Evolutionary conservation across 2,329 filamentous ascomycete species (phyloP), one percentile per base, ranked within the genome.

Genomic region (Catunica adiposa): DNA sequence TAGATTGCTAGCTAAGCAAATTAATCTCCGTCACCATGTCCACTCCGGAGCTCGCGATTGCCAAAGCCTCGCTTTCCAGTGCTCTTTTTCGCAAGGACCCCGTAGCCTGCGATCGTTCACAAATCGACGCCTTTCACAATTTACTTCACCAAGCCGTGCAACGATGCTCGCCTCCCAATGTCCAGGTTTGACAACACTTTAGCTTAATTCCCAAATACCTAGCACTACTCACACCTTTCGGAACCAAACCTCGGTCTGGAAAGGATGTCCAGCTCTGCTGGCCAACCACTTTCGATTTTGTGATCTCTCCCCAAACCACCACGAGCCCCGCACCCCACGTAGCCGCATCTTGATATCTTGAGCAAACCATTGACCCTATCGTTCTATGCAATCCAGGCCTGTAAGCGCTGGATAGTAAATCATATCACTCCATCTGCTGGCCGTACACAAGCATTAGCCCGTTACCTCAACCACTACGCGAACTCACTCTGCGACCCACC

Each of bases 351-450:
- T 37, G 15, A 40, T 50, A 29, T 22, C 23, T 51, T 59, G 61
- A 56, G 65, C 69, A 69, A 71, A 68, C 67, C 65, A 62, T 65
- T 64, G 64, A 61, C 63, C 63, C 60, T 56, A 63, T 63, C 58
- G 62, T 58, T 58, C 58, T 58, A 53, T 62, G 59, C 59, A 53
- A 61, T 59, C 59, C 67, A 94, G 89, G 85, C 80, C 74, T 89
- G 86, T 77, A 94, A 89, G 77, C 75, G 78, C 70, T 94, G 87
- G 87, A 83, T 90, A 64, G 70, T 89, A 65, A 76, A 77, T 63
- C 79, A 88, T 71, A 73, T 90, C 65, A 74, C 79, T 62, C 75
- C 76, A 57, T 92, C 87, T 58, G 67, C 77, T 56, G 72, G 76
- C 61, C 82, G 88, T 62, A 76, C 80, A 61, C 70, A 73, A 58